Base-by-base conservation (phyloP, 768 basidiomycete species). In the Pleurotus tuber-regium region DNA sequence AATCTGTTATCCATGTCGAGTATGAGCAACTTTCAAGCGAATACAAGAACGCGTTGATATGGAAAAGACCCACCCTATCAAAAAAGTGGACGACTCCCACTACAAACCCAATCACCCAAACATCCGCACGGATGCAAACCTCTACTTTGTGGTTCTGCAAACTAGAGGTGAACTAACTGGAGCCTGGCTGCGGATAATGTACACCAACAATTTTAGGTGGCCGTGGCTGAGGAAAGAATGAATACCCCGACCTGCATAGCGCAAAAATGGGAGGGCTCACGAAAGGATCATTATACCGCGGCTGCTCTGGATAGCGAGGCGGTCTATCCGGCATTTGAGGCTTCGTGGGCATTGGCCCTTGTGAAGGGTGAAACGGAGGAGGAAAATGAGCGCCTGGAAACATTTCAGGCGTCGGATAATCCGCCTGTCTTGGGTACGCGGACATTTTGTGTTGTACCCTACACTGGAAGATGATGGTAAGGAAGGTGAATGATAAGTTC, bases 61-160 rank as follows among this genome's bases (percentile, higher is more conserved):
- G 10, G 11, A 18, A 6, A 25, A 23, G 26, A 43, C 43, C 33
- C 31, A 51, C 49, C 51, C 29, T 39, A 24, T 56, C 19, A 36
- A 54, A 58, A 5, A 61, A 19, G 6, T 64, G 28, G 33, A 63
- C 39, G 11, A 52, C 33, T 2, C 57, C 39, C 23, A 70, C 56
- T 18, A 71, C 43, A 23, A 71, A 35, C 4, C 67, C 67, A 19
- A 67, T 52, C n/a, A 65, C 65, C 69, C 69, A 71, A 4, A 61
- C 48, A 38, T 71, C 61, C 4, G 43, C 56, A 14, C 55, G 46
- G 41, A 70, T 57, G 24, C 58, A 61, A 10, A 65, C 66, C 31
- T 57, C 54, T 23, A 70, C 70, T 12, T 51, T 46, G 50, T 67
- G 57, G 26, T 56, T 44, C 63, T 64, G 31, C 11, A 9, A 51